Percentiles rank a stretch among this genome's conserved stretches.
Conservation (phyloP, 768 basidiomycete species). For the Nevesoporus exiguus region DNA sequence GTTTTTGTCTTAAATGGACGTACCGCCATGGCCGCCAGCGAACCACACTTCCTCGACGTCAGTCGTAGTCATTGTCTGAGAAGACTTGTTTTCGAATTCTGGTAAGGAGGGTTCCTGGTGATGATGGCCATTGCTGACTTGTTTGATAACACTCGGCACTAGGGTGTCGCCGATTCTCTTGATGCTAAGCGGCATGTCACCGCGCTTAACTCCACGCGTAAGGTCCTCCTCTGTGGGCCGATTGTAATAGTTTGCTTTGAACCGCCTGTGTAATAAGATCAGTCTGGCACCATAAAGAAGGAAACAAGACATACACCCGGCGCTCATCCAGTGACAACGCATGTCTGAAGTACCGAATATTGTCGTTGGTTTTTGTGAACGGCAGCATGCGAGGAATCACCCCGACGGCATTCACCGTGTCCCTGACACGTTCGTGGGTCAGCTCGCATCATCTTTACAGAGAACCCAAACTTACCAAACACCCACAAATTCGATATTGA, state of each 20-base stretch:
- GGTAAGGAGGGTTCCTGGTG: constrained; percentile 8
- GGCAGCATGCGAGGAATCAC: constrained; percentile 60
- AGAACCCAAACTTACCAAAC: constrained; percentile 53
- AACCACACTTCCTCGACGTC: constrained; percentile 82
- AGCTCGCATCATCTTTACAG: not conserved
- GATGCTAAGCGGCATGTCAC: constrained; percentile 44
- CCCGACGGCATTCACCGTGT: constrained; percentile 70
- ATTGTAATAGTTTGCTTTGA: constrained; percentile 36
- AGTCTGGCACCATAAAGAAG: not conserved
- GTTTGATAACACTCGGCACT: not conserved
- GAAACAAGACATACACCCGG: constrained; percentile 41
- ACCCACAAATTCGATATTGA: constrained; percentile 69
- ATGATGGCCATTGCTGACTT: constrained; percentile 4
- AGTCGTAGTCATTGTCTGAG: constrained; percentile 39
- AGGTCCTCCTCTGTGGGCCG: constrained; percentile 40
- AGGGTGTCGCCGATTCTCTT: constrained; percentile 14
- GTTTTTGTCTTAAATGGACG: constrained; percentile 14
- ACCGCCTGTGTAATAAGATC: constrained; percentile 22
- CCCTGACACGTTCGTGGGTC: constrained; percentile 41
- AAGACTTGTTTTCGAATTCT: constrained; percentile 43
- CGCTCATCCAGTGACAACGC: constrained; percentile 69
- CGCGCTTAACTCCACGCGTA: constrained; percentile 44
- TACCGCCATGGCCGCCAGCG: constrained; percentile 69
- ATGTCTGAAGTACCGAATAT: constrained; percentile 65
- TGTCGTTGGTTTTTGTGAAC: constrained; percentile 59